phyloP scores from a whole-genome alignment of 768 basidiomycete genomes.

The Lactarius hengduanensis region DNA sequence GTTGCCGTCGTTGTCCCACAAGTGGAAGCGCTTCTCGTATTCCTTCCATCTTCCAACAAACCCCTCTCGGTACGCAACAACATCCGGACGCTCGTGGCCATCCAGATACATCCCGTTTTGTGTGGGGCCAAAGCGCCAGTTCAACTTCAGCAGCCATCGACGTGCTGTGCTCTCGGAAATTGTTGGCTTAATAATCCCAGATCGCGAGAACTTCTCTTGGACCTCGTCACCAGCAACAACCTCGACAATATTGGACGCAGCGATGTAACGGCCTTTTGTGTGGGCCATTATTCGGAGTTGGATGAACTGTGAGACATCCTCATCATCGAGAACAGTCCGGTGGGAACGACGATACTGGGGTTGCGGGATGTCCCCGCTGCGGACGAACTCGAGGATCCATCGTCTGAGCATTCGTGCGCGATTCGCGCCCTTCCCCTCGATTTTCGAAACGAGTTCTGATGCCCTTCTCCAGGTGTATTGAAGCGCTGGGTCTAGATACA shows the following conservation, averaged over 20 bases:
- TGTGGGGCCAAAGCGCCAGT: too few species aligned
- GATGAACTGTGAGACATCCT: too few species aligned
- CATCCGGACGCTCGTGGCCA: background rate
- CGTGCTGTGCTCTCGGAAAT: too few species aligned
- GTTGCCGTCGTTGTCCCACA: slow-evolving; percentile 1
- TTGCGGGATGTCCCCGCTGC: background rate
- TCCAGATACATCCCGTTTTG: slow-evolving; percentile 1
- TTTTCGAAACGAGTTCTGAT: background rate
- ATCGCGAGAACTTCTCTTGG: too few species aligned
- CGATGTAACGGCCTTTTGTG: too few species aligned
- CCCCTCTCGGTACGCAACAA: background rate
- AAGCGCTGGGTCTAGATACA: background rate
- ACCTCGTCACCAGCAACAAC: too few species aligned
- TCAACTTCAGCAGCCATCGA: too few species aligned
- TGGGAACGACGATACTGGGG: background rate
- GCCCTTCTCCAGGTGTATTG: background rate
- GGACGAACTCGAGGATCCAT: background rate
- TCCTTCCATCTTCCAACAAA: background rate
- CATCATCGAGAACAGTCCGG: background rate
- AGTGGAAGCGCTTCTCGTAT: slow-evolving; percentile 14
- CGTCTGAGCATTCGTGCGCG: background rate
- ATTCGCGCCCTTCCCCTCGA: background rate
- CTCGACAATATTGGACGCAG: too few species aligned
- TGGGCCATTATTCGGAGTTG: too few species aligned
- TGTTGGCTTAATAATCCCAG: too few species aligned